phyloP scores from a whole-genome alignment of 257 asterid genomes.

The Datura wrightii region DNA sequence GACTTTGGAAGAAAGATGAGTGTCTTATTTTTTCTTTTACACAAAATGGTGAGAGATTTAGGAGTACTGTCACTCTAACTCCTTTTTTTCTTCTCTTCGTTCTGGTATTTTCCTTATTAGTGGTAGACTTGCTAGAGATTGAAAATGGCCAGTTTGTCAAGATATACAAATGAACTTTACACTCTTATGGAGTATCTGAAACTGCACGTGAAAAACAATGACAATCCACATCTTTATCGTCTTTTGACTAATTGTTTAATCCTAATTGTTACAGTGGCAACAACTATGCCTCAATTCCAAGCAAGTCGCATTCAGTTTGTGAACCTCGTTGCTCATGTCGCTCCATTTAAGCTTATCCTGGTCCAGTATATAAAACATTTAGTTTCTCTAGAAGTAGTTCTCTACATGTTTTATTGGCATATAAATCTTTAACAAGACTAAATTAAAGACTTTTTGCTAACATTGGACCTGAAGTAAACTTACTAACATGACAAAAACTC shows the following conservation, averaged over 20 bases:
- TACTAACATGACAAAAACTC: not conserved
- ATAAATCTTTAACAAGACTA: not conserved
- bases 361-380: not conserved
- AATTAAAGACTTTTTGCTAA: not conserved
- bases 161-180: conserved; percentile 2
- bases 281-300: not conserved
- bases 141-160: not conserved
- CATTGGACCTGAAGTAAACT: not conserved
- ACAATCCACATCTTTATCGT: not conserved
- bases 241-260: not conserved
- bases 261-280: not conserved
- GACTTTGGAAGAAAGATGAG: not conserved
- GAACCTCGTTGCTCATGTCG: not conserved
- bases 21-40: not conserved
- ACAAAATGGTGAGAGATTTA: not conserved
- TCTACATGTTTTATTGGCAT: not conserved
- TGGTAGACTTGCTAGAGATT: not conserved
- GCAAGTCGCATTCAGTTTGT: not conserved
- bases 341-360: not conserved
- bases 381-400: not conserved
- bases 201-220: not conserved
- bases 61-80: conserved; percentile 8
- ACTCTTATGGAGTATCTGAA: not conserved
- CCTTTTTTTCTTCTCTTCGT: not conserved
- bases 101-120: not conserved